Base-by-base conservation (phyloP, 192 early-diverging fungal species). In the Thamnidium elegans region DNA sequence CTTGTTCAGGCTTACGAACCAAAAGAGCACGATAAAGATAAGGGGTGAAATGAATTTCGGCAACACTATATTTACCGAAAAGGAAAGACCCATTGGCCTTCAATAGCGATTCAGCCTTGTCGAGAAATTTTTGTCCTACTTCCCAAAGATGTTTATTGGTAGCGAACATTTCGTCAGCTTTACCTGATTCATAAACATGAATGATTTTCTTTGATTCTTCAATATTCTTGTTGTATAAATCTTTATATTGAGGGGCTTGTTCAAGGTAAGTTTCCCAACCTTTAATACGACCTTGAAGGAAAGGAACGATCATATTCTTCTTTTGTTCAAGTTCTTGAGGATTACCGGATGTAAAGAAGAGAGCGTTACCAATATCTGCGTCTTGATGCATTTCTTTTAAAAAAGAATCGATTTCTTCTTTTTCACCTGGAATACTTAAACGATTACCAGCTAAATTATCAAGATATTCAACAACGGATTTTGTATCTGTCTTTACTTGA, bases 21-120 rank as follows among this genome's bases (percentile, higher is more conserved):
- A 67, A 47, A 7, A 59, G 55, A n/a, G n/a, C 31, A 47, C 56
- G 32, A 30, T 46, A 42, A 20, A 67, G 54, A 56, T 67, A 67
- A 26, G 58, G 58, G 2, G 56, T 58, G n/a, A 67, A 50, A n/a
- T 67, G 66, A 30, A 56, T 30, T 20, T 67, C 66, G 26, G 55
- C 66, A 32, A 60, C 51, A 6, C 55, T 50, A 13, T 67, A 58
- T 15, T 58, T 36, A 15, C 56, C 66, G 13, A 59, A 32, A 13
- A 67, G 45, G 50, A 46, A 67, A 4, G 32, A 31, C 2, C 55
- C 55, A 11, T 52, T 51, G 26, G 62, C 20, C 31, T 39, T 56
- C 7, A 67, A 43, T 6, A 47, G 39, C 5, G 31, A 42, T 36
- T 67, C 66, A 36, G 43, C 46, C 4, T 55, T 48, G 3, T 67